Evolutionary conservation across 2,329 filamentous ascomycete species (phyloP), one percentile per base, ranked within the genome.

Genomic region (Calonectria fujianensis): DNA sequence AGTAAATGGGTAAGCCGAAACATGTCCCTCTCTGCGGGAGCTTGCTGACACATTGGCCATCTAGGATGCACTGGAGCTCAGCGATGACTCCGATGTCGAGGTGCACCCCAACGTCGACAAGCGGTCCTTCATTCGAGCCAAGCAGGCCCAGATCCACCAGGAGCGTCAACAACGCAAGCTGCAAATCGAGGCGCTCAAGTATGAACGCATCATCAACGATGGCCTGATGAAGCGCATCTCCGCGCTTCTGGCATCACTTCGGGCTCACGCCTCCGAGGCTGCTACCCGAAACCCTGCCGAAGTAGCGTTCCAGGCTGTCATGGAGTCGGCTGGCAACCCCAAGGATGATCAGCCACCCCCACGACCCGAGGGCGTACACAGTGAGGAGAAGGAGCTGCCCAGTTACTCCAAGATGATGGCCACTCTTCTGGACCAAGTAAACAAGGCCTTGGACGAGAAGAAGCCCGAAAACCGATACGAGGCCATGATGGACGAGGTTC

Each of bases 21-120:
- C 31, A 27, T 27, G 27, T 35, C 32, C 32, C 41, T 16, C 18
- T 24, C 52, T 39, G 51, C 39, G 41, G 13, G 20, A 74, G 37
- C 8, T 50, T 41, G 39, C 69, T 80, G 45, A 79, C 73, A 59
- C 52, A 68, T 69, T 72, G 24, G 31, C n/a, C 37, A 59, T 69
- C 35, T 75, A 95, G 93, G 94, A 98, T 84, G 93, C 94, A 74
- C 91, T 99, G 83, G 97, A 99, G 92, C 93, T 99, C 83, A 98
- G 95, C 82, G 97, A 99, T 86, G 97, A 99, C 87, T 98, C 96
- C 67, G 97, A 99, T 83, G 93, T 99, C 81, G 97, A 99, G 87
- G 97, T 98, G 67, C 97, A 99, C 86, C 97, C 97, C 75, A 99
- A 99, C 84, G 97, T 99, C 84, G 97, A 99, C 88, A 99, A 99